Evolutionary conservation across 2,329 filamentous ascomycete species (phyloP), one percentile per base, ranked within the genome.

Genomic region (Penicillium crustosum): DNA sequence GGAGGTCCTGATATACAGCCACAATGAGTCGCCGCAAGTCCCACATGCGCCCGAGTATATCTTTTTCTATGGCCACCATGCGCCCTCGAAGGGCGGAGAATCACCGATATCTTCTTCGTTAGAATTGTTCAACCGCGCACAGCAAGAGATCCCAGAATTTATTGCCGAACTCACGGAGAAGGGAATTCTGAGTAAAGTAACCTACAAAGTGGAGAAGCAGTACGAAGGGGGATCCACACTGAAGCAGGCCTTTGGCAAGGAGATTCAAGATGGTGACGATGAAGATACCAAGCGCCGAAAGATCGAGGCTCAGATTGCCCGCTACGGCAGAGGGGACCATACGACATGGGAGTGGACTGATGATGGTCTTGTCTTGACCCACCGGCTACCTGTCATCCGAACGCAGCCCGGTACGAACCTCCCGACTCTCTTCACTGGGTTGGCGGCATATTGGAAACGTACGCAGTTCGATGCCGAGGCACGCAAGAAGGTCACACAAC

Each of bases 11-110:
- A 81, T 82, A 41, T 81, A 81, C 64, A 81, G 75, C 61, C 80
- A 82, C 67, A 82, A 82, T 58, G 80, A 82, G 60, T 81, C 78
- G 0, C 77, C 78, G 0, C 79, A 81, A 59, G 79, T 81, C 0
- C 80, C 80, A 1, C 80, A 82, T 57, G 78, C 79, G 0, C 80
- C 80, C 0, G 80, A 79, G 58, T 82, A 82, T 57, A 77, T 82
- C 49, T 81, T 82, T 64, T 81, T 82, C 69, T 81, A 81, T 47
- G 66, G 71, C 1, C 75, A 81, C 56, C 68, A 66, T 6, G 77
- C 70, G 0, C 75, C 78, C 0, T 45, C 38, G 0, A 68, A 63
- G 21, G 73, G 75, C 1, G 74, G 75, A 6, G 78, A 81, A 60
- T 78, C 77, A 0, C 78, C 79, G 1, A 78, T 81, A n/a, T 78